These are phyloP conservation scores for Leptomonas pyrrhocoris DNA, from an alignment of 208 protist species.

Conservation along the genomic window DNA sequence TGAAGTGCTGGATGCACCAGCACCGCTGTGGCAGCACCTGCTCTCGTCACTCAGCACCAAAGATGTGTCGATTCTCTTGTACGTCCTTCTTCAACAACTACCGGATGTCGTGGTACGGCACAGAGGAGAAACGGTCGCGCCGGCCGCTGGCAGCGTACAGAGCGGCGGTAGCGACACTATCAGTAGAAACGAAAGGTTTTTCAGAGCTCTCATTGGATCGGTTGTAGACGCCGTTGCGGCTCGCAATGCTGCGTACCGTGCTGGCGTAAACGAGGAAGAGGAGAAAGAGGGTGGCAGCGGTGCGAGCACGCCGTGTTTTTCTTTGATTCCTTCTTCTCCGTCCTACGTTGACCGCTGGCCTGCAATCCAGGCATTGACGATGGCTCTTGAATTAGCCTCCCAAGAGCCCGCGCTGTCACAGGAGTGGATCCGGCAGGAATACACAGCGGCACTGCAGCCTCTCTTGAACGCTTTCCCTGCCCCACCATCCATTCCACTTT, in stretches of 20 bases:
- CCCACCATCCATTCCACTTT: neutral
- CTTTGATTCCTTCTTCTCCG: neutral
- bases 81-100: conserved; percentile 25
- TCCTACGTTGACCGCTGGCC: conserved; percentile 25
- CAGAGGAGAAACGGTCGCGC: neutral
- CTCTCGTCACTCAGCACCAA: conserved; percentile 15
- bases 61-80: conserved; percentile 27
- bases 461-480: conserved; percentile 18
- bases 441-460: conserved; percentile 12
- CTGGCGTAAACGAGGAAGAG: conserved; percentile 7
- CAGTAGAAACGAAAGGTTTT: neutral
- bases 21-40: conserved; percentile 9
- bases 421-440: conserved; percentile 3
- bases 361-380: conserved; percentile 31
- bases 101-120: neutral
- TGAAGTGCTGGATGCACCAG: neutral
- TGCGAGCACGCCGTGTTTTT: neutral
- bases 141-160: neutral
- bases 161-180: too few relatives aligned
- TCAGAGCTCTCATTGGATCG: neutral
- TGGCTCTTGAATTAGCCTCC: conserved; percentile 11
- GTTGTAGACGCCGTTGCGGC: conserved; percentile 2
- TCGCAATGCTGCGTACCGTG: conserved; percentile 16
- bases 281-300: neutral
- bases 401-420: conserved; percentile 12